Base-by-base conservation (phyloP, 1,284 basidiomycete genomes). In the Tranzscheliella williamsii region DNA sequence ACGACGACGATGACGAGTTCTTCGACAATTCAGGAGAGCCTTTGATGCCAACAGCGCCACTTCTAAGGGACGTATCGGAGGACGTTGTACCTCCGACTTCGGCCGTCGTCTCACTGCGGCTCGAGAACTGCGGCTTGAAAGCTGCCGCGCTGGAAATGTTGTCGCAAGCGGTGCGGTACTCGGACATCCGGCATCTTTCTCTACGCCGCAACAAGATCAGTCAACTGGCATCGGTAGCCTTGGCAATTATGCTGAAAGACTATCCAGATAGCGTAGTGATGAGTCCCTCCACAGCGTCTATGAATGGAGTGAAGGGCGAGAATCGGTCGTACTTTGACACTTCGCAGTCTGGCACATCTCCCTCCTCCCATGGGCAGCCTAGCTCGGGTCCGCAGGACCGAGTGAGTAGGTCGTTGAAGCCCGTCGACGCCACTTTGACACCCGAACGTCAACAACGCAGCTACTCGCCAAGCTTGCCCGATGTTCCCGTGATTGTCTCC, bases 41-140 rank as follows among this genome's bases (percentile, higher is more conserved):
- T 64, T 75, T 73, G 31, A 72, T 72, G 63, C 67, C 70, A 0
- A 54, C 55, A 3, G 71, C 71, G 2, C 55, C 71, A 13, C 50
- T 73, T 5, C 60, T 73, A 8, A 40, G 62, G 7, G 52, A 63
- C 17, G 64, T 57, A 5, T 51, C 44, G 7, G 55, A 62, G 24
- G 54, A 67, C 30, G 40, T 48, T 4, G 55, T 51, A 32, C 47
- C 58, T 21, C 58, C 55, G 0, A 24, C 58, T 18, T 67, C 70
- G 1, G 54, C 56, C 13, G 40, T 73, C 30, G 64, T 63, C 38
- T 71, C 70, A 29, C 50, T 77, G 7, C 63, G 72, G 0, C 55
- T 77, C 11, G 75, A 77, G 31, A 70, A 72, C 24, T 75, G 73
- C 36, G 54, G 51, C 9, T 51, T 77, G 15, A 62, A 67, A 29